Evolutionary conservation across 176 grass and related monocot genomes (phyloP), one percentile per base, ranked within the genome.

Genomic region (Poa annua): DNA sequence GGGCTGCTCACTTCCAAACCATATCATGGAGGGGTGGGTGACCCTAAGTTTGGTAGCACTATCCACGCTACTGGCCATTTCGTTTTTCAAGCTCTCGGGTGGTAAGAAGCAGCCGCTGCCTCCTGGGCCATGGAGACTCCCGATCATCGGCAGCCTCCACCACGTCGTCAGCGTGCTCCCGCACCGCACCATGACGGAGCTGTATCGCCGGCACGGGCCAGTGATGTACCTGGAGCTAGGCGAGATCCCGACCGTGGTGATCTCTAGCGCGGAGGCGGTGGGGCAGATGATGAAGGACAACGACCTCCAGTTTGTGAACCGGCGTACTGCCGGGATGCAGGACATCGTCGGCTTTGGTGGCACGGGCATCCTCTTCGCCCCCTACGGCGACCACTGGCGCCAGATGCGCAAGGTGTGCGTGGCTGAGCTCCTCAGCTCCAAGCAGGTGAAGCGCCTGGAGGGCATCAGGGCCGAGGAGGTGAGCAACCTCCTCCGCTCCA

Each of bases 381-480:
- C 56, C 53, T 97, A 92, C 76, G 91, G 89, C 57, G 91, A 97
- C 83, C 94, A 94, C 91, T 97, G 91, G 94, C 91, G 91, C 65
- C 92, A 90, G 85, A 97, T 97, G 94, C 84, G 94, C 21, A 59
- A 24, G 56, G 56, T 59, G 21, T 59, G 56, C 1, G 10, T 1
- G n/a, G 22, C 4, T 21, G 56, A 59, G 56, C 56, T 59, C 21
- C 56, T 59, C n/a, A 59, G 56, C 0, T 25, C 56, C 8, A 59
- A 59, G 56, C 56, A 59, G 56, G 56, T 12, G 21, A 59, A 22
- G 56, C 56, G 21, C 56, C 24, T 59, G 56, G 56, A 59, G 55
- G 11, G n/a, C n/a, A 4, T 59, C 9, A 11, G 55, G 55, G 8
- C 55, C 3, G 21, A 59, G 56, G 56, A 25, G 56, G 6, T 59